Evolutionary conservation across 2,329 filamentous ascomycete genomes (phyloP).

Genomic region (Colletotrichum tamarilloi): DNA sequence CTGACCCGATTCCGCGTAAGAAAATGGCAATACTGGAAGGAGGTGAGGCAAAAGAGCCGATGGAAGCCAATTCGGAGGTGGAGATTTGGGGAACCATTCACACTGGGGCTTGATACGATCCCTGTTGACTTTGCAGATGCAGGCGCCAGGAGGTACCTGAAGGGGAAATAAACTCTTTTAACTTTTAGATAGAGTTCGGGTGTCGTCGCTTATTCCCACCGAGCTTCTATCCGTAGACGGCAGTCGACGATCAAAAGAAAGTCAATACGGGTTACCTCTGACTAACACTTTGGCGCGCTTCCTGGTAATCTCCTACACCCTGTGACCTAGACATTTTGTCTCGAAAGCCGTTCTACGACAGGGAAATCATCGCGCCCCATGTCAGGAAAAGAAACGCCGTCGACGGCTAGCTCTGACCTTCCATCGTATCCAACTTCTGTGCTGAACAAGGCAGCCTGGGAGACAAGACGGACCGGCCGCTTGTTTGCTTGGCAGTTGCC

Average conservation of each 20-base stretch:
- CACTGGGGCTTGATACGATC: neutral
- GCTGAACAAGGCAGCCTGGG: neutral
- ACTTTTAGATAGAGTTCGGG: conserved; percentile 28
- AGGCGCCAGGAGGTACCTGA: neutral
- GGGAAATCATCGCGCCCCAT: neutral
- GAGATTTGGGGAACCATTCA: neutral
- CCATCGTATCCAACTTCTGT: neutral
- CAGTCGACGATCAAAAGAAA: neutral
- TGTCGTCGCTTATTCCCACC: conserved; percentile 19
- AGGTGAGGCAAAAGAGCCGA: neutral
- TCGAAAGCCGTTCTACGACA: neutral
- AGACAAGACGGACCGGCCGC: conserved; percentile 7
- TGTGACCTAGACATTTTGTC: neutral
- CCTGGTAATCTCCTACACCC: neutral
- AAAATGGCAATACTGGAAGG: neutral
- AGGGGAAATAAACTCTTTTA: conserved; percentile 32
- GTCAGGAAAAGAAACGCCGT: neutral
- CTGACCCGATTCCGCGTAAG: neutral
- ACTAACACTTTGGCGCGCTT: neutral
- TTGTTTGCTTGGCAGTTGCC: conserved; percentile 16
- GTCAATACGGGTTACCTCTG: no score
- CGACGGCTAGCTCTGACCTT: neutral
- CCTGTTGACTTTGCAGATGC: neutral
- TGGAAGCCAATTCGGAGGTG: neutral
- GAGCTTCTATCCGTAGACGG: neutral